Evolutionary conservation across 2,329 filamentous ascomycete species (phyloP), one percentile per base, ranked within the genome.

Genomic region (Trichoderma sp.): DNA sequence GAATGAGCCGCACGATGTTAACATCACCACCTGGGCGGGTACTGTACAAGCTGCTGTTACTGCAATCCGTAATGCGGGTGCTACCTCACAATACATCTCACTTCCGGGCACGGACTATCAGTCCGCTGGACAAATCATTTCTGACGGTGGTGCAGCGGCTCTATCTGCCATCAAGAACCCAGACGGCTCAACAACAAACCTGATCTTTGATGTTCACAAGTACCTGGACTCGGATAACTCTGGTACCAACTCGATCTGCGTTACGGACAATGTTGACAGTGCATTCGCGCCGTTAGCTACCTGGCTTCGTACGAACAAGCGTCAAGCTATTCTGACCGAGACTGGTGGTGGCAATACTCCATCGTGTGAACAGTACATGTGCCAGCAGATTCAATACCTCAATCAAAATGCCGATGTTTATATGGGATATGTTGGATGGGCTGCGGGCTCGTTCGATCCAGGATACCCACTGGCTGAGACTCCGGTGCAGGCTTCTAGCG

Each of bases 1-100:
- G 91, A 93, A 93, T 82, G 91, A 91, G 83, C 91, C 91, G 16
- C 89, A 91, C 81, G 87, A 90, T 72, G 83, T 88, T 73, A 86
- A 89, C 78, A 85, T 91, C 78, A 81, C 79, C 59, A 82, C 82
- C 1, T 93, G 91, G 91, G 89, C 88, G 0, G 81, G 84, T 2
- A 90, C 89, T 0, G 87, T 89, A 73, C 91, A 93, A 79, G 85
- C 85, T 18, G 90, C 85, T 18, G 91, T 93, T 3, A 90, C 87
- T 0, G 91, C 90, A 2, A 92, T 93, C 79, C 88, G 91, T 56
- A 80, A 86, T 60, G 87, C 89, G 2, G 91, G 91, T 27, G 90
- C 91, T n/a, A 87, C 67, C 24, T 71, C 67, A 1, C 83, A 83
- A 33, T 89, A 92, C 78, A 87, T 89, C 81, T 91, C 93, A 78